Conservation (phyloP, 2,329 filamentous ascomycete species). For the Alternaria arborescens region DNA sequence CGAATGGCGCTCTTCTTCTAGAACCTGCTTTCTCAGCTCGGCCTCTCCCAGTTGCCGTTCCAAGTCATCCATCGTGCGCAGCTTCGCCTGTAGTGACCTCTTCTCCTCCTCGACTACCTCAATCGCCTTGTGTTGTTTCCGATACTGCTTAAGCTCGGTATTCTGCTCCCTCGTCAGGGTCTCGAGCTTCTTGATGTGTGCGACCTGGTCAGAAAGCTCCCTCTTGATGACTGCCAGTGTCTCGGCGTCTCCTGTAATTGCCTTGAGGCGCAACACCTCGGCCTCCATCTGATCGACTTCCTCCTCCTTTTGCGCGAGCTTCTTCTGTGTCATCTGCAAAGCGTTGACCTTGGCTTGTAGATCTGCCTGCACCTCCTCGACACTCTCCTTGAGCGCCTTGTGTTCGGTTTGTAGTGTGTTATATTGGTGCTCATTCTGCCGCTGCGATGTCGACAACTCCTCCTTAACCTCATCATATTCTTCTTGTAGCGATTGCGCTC, state of each 20-base stretch:
- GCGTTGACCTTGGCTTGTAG: conserved; percentile 63
- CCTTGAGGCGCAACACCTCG: conserved; percentile 83
- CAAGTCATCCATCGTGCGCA: conserved; percentile 77
- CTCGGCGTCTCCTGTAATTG: conserved; percentile 85
- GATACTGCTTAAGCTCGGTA: conserved; percentile 80
- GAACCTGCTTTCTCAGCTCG: conserved; percentile 80
- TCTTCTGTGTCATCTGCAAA: conserved; percentile 70
- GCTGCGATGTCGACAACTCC: conserved; percentile 72
- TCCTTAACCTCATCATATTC: conserved; percentile 85
- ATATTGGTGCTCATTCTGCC: conserved; percentile 69
- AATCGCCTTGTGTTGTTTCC: conserved; percentile 83
- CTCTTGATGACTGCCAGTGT: conserved; percentile 84
- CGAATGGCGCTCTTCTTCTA: conserved; percentile 86
- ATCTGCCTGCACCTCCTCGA: conserved; percentile 69
- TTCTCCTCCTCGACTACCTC: conserved; percentile 97
- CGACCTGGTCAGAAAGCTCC: conserved; percentile 89
- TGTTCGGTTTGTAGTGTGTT: conserved; percentile 70
- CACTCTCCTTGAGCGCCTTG: conserved; percentile 64
- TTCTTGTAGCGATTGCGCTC: conserved; percentile 77
- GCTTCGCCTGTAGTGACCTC: conserved; percentile 76
- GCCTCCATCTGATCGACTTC: conserved; percentile 80
- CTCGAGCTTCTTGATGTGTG: conserved; percentile 88
- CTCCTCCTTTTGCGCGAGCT: conserved; percentile 72
- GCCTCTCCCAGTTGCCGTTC: conserved; percentile 81
- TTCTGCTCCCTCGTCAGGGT: conserved; percentile 80